These are phyloP conservation scores for Daldinia childiae DNA, from an alignment of 495 filamentous ascomycete species.

Conservation along the genomic window DNA sequence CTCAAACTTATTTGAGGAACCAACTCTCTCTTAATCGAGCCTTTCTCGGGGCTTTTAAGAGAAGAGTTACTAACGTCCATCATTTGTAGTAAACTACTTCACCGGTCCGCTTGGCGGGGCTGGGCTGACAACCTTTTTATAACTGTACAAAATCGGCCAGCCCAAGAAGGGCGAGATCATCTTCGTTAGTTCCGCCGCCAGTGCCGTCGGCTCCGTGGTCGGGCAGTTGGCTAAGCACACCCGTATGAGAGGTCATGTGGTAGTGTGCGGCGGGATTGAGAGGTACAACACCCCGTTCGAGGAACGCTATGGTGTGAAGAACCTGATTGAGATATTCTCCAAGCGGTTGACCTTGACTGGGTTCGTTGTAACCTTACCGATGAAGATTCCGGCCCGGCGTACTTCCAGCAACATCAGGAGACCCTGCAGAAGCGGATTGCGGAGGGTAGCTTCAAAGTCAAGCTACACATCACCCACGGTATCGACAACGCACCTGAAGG, in stretches of 20 bases:
- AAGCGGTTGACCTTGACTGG: conserved; percentile 67
- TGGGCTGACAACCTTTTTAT: conserved; percentile 81
- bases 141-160: conserved; percentile 81
- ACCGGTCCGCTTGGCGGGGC: conserved; percentile 84
- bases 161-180: conserved; percentile 89
- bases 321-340: conserved; percentile 60
- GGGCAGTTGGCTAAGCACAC: conserved; percentile 83
- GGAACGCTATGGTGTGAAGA: conserved; percentile 74
- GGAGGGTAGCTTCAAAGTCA: conserved; percentile 80
- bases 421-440: conserved; percentile 83
- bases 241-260: conserved; percentile 73
- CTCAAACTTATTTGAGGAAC: too few relatives aligned
- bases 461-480: conserved; percentile 75
- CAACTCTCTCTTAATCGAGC: background rate
- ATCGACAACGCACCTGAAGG: conserved; percentile 69
- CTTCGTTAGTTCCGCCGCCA: conserved; percentile 81
- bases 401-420: conserved; percentile 78
- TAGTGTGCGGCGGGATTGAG: conserved; percentile 69
- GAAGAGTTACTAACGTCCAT: background rate
- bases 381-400: conserved; percentile 70
- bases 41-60: background rate
- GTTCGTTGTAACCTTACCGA: conserved; percentile 73
- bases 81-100: conserved; percentile 57
- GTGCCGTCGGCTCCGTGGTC: conserved; percentile 84
- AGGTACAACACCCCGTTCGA: conserved; percentile 74